These are phyloP conservation scores for Rhodotorula sp. DNA, from an alignment of 1,284 basidiomycete genomes.

Conservation along the genomic window DNA sequence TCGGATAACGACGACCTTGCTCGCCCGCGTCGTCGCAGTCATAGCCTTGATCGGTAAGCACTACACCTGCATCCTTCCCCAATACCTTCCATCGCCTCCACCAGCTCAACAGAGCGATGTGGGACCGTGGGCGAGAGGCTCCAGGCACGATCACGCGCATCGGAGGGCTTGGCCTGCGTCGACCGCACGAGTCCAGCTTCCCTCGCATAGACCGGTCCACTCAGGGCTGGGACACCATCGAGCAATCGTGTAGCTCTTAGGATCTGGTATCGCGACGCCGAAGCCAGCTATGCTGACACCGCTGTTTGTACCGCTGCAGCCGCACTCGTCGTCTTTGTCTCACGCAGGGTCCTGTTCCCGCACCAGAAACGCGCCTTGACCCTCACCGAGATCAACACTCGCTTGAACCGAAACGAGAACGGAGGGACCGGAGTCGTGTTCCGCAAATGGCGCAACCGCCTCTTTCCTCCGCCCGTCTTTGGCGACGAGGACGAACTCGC, in stretches of 20 bases:
- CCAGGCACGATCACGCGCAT: too few species aligned
- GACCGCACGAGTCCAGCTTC: too few species aligned
- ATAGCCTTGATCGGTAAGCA: too few species aligned
- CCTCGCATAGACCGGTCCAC: too few species aligned
- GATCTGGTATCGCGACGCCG: neutral
- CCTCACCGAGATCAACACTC: conserved; percentile 24
- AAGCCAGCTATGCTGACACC: neutral
- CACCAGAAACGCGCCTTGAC: conserved; percentile 17
- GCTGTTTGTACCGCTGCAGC: neutral
- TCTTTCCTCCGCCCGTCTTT: conserved; percentile 3
- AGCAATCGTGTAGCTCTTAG: too few species aligned
- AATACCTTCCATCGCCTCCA: too few species aligned
- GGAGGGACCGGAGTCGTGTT: conserved; percentile 20
- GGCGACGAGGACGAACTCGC: conserved; percentile 27
- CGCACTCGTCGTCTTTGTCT: conserved; percentile 9
- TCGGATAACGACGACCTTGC: neutral
- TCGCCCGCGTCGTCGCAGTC: neutral
- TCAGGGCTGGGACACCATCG: too few species aligned
- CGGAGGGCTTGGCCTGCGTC: too few species aligned
- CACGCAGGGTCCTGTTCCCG: conserved; percentile 14
- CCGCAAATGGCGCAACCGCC: conserved; percentile 13
- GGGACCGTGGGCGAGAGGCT: too few species aligned
- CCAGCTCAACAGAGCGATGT: too few species aligned
- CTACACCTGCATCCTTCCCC: too few species aligned
- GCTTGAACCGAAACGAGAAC: conserved; percentile 27